Evolutionary conservation across 139 green algal species (phyloP).

Genomic region (Tetraselmis chui): DNA sequence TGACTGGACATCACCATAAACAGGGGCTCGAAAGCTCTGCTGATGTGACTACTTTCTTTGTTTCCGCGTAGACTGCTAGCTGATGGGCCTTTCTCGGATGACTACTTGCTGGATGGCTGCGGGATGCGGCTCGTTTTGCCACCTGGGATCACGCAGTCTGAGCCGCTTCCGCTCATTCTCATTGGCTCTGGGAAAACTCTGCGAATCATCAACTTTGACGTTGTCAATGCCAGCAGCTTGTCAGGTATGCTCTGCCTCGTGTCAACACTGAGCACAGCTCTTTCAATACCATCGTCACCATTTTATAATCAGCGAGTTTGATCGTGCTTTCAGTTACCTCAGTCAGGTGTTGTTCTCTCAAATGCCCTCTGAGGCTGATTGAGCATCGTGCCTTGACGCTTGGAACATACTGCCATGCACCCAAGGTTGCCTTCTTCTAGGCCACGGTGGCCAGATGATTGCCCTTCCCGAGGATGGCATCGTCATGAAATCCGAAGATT

Average conservation of each 20-base stretch:
- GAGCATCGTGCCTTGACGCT: no score
- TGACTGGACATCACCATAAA: no score
- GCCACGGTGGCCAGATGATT: not conserved
- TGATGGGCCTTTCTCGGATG: constrained; percentile 42
- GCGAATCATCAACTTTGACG: constrained; percentile 64
- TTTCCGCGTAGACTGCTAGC: constrained; percentile 68
- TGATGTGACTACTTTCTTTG: no score
- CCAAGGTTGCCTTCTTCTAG: not conserved
- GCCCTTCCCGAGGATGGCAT: not conserved
- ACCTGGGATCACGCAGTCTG: constrained; percentile 32
- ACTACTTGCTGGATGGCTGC: constrained; percentile 68
- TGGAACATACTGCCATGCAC: no score
- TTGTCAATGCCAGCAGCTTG: constrained; percentile 65
- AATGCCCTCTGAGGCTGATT: no score
- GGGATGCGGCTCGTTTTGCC: constrained; percentile 49
- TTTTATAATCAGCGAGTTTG: no score
- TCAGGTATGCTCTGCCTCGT: constrained; percentile 9
- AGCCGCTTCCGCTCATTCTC: constrained; percentile 74
- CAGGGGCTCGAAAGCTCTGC: no score
- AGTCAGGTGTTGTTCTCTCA: no score
- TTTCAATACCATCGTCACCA: no score
- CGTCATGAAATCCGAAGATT: not conserved
- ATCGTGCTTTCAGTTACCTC: no score
- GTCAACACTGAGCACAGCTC: no score
- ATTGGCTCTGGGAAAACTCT: constrained; percentile 65